Percentiles rank a stretch among this genome's conserved stretches.
Conservation (phyloP, 805 yeast species). For the Candida railenensis region DNA sequence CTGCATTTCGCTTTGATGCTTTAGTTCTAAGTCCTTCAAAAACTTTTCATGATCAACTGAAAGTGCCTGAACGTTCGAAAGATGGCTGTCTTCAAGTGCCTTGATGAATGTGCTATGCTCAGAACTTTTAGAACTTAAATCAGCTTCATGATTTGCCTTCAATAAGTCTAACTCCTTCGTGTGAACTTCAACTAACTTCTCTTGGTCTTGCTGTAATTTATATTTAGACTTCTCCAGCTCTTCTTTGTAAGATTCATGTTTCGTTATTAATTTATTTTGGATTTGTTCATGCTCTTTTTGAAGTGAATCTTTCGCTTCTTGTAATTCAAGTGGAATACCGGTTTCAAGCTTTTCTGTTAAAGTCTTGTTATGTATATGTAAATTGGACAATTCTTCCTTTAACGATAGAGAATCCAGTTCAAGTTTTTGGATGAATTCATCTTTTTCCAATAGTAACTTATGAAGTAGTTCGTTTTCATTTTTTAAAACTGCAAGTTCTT, state of each 20-base stretch:
- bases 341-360: conserved; percentile 2
- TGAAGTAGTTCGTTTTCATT: conserved; percentile 1
- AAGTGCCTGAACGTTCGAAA: not conserved
- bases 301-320: not conserved
- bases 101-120: too few species aligned
- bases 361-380: conserved; percentile 2
- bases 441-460: not conserved
- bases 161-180: not conserved
- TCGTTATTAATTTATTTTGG: not conserved
- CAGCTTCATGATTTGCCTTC: not conserved
- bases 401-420: conserved; percentile 2
- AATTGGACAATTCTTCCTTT: conserved; percentile 11
- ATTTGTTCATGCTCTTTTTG: not conserved
- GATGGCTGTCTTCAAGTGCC: not conserved
- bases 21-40: not conserved
- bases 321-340: not conserved
- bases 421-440: not conserved
- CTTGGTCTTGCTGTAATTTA: not conserved
- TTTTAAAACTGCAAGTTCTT: not conserved
- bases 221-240: not conserved
- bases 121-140: not conserved
- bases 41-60: not conserved
- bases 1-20: not conserved
- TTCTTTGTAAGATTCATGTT: not conserved
- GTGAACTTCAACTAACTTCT: not conserved